Evolutionary conservation across 768 basidiomycete genomes (phyloP).

Genomic region (Termitomyces sp.): DNA sequence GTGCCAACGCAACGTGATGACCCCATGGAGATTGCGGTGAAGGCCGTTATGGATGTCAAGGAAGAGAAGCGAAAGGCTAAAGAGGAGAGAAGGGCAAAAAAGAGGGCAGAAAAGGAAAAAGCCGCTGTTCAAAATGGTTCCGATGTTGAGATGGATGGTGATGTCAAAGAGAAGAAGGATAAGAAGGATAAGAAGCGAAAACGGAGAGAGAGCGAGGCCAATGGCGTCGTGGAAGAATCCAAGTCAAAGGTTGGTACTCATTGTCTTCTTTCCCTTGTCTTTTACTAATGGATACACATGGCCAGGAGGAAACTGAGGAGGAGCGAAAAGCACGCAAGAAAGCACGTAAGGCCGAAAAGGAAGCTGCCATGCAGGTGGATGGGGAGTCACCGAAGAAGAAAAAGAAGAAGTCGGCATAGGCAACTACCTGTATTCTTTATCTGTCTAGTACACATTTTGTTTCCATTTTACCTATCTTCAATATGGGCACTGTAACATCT

Average conservation of each 20-base stretch:
- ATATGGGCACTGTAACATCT: neutral
- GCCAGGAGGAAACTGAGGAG: constrained; percentile 68
- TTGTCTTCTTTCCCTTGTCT: constrained; percentile 1
- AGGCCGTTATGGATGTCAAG: constrained; percentile 75
- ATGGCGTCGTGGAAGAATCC: constrained; percentile 31
- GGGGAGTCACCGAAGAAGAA: constrained; percentile 53
- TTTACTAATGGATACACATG: constrained; percentile 7
- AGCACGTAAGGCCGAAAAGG: constrained; percentile 75
- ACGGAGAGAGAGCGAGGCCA: constrained; percentile 52
- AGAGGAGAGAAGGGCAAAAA: constrained; percentile 73
- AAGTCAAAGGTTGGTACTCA: constrained; percentile 32
- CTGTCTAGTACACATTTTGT: neutral
- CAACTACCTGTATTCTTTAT: constrained; percentile 12
- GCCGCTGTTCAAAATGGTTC: constrained; percentile 24
- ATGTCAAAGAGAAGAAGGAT: constrained; percentile 28
- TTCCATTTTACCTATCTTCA: neutral
- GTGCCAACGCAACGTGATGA: constrained; percentile 81
- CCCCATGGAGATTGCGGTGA: constrained; percentile 69
- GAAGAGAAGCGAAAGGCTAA: constrained; percentile 81
- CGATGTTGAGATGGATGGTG: constrained; percentile 34
- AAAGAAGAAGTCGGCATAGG: constrained; percentile 45
- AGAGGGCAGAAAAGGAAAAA: constrained; percentile 45
- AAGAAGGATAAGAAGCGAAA: constrained; percentile 44
- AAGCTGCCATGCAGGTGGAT: constrained; percentile 36
- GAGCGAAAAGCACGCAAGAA: constrained; percentile 78